Conservation (phyloP, 2,329 filamentous ascomycete genomes). For the Trichoderma asperellum region DNA sequence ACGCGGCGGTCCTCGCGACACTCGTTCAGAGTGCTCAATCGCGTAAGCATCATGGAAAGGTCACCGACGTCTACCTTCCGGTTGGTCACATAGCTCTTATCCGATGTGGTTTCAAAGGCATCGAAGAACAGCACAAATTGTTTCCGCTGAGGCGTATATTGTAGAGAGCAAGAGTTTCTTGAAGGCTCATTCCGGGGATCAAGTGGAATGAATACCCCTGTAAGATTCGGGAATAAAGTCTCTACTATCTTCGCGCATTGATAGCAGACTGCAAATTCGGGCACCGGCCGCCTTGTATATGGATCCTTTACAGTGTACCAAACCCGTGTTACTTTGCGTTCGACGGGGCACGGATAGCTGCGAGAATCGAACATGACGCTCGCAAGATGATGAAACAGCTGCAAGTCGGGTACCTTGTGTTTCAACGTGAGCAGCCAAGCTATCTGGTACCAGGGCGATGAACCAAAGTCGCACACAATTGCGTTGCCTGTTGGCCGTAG, state of each 20-base stretch:
- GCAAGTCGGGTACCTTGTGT: slow-evolving; percentile 66
- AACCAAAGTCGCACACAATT: slow-evolving; percentile 77
- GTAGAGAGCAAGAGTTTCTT: slow-evolving; percentile 69
- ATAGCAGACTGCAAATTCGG: slow-evolving; percentile 75
- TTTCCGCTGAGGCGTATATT: slow-evolving; percentile 56
- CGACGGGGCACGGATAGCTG: slow-evolving; percentile 61
- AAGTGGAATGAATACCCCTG: slow-evolving; percentile 64
- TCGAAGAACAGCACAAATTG: slow-evolving; percentile 65
- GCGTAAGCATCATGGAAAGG: slow-evolving; percentile 66
- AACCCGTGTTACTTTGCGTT: slow-evolving; percentile 57
- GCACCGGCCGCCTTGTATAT: slow-evolving; percentile 63
- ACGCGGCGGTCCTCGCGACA: slow-evolving; percentile 68
- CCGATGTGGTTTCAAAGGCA: slow-evolving; percentile 60
- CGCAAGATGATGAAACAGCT: slow-evolving; percentile 70
- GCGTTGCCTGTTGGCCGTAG: slow-evolving; percentile 61
- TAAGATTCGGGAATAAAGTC: slow-evolving; percentile 72
- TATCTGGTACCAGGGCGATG: slow-evolving; percentile 77
- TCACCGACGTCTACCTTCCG: slow-evolving; percentile 59
- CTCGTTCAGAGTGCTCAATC: slow-evolving; percentile 61
- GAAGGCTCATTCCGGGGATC: slow-evolving; percentile 51
- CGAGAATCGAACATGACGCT: slow-evolving; percentile 56
- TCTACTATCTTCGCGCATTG: slow-evolving; percentile 74
- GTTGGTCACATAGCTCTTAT: slow-evolving; percentile 51
- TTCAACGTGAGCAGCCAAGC: slow-evolving; percentile 82
- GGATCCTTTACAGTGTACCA: slow-evolving; percentile 81